Conservation (phyloP, 805 yeast genomes). For the Maudiozyma barnettii region DNA sequence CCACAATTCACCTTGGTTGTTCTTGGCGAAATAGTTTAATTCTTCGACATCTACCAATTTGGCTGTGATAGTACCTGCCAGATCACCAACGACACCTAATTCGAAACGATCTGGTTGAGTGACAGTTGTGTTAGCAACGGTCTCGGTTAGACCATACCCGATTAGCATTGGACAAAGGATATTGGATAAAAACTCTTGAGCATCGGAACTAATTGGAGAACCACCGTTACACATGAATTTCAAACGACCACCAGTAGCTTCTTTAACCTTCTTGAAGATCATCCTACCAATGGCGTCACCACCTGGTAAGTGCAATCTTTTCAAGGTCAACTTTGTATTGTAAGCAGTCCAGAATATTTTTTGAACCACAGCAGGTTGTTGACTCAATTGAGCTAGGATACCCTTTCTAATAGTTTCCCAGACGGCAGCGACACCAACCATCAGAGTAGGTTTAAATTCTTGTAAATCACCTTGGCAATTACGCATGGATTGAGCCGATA, state of each 20-base stretch:
- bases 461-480: slow-evolving; percentile 85
- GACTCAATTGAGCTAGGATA: slow-evolving; percentile 61
- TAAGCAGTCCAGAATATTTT: slow-evolving; percentile 85
- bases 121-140: slow-evolving; percentile 79
- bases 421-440: slow-evolving; percentile 98
- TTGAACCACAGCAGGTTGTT: slow-evolving; percentile 58
- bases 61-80: slow-evolving; percentile 73
- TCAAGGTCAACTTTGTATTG: slow-evolving; percentile 56
- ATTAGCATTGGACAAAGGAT: slow-evolving; percentile 79
- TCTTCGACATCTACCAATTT: slow-evolving; percentile 88
- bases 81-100: slow-evolving; percentile 69
- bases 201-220: slow-evolving; percentile 75
- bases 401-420: slow-evolving; percentile 97
- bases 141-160: slow-evolving; percentile 96
- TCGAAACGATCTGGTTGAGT: slow-evolving; percentile 57
- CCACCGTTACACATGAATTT: slow-evolving; percentile 80
- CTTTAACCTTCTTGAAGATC: slow-evolving; percentile 79
- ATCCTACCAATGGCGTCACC: slow-evolving; percentile 51
- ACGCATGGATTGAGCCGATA: slow-evolving; percentile 69
- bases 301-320: slow-evolving; percentile 64
- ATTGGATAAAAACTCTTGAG: slow-evolving; percentile 71
- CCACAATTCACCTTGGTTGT: slow-evolving; percentile 88
- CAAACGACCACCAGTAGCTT: slow-evolving; percentile 90
- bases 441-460: slow-evolving; percentile 80
- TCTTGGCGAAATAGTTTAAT: slow-evolving; percentile 80